Conservation (phyloP, 2,329 filamentous ascomycete species). For the Talaromyces atroroseus region DNA sequence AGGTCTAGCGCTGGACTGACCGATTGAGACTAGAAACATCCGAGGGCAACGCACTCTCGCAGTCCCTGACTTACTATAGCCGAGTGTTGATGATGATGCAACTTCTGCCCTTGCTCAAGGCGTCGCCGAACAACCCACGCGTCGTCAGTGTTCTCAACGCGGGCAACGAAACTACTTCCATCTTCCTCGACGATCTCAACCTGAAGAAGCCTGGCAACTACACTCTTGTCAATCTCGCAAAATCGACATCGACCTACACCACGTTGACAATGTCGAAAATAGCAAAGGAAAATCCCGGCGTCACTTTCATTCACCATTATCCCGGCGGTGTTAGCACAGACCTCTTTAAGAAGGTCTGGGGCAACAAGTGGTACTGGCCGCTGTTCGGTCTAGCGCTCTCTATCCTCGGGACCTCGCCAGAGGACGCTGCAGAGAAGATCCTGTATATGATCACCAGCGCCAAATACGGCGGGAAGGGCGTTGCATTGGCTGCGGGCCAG, state of each 20-base stretch:
- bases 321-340: background rate
- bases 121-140: background rate
- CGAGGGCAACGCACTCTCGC: background rate
- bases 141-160: background rate
- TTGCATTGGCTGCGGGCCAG: background rate
- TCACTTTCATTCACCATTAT: background rate
- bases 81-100: background rate
- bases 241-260: background rate
- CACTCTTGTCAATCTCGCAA: background rate
- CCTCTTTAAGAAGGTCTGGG: background rate
- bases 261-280: background rate
- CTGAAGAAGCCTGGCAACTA: background rate
- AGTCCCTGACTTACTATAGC: background rate
- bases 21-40: background rate
- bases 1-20: background rate
- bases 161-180: background rate
- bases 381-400: background rate
- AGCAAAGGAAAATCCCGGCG: background rate
- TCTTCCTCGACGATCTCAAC: background rate
- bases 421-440: background rate
- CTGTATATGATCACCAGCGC: background rate
- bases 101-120: background rate
- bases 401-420: background rate
- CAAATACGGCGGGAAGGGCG: background rate
- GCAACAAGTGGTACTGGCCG: background rate